Base-by-base conservation (phyloP, 768 basidiomycete genomes). In the Mycena capillaripes region DNA sequence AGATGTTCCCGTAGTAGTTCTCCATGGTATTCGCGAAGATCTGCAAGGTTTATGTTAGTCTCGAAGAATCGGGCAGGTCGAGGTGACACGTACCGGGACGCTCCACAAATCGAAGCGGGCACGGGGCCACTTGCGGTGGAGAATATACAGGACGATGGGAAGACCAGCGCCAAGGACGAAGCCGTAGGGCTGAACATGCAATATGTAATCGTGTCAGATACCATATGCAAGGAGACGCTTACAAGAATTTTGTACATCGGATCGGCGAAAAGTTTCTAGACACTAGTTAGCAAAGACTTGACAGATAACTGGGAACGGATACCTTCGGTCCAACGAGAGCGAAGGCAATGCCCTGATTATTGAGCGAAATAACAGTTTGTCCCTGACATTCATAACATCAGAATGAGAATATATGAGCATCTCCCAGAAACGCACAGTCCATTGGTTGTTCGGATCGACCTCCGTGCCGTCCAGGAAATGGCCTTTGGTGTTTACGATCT, bases 311-410 rank as follows among this genome's bases (percentile, higher is more conserved):
- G n/a, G n/a, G n/a, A n/a, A n/a, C n/a, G n/a, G n/a, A n/a, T 65
- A 65, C 72, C 71, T 74, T 72, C 0, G 78, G 78, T 10, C 78
- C 78, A 16, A 79, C 75, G 11, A 79, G 74, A 11, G 70, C 78
- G 52, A 79, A 79, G 0, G 78, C 61, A 11, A 79, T 79, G 29
- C 76, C 74, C 52, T 79, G 78, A 63, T 79, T 79, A 69, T 79
- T 75, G 21, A 79, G 72, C 2, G 78, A 77, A 17, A 79, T 79
- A 8, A 79, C 74, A 1, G 68, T 76, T 75, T 77, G 76, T 34
- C 78, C 78, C 77, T 78, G 38, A 6, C 9, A 38, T 9, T 16
- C 4, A 3, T 8, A 1, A 16, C 12, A 19, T 70, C 32, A 70
- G 61, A n/a, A n/a, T n/a, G n/a, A 12, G 9, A 34, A 3, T 8